phyloP scores from a whole-genome alignment of 2,329 filamentous ascomycete species.

The Colletotrichum liaoningense region DNA sequence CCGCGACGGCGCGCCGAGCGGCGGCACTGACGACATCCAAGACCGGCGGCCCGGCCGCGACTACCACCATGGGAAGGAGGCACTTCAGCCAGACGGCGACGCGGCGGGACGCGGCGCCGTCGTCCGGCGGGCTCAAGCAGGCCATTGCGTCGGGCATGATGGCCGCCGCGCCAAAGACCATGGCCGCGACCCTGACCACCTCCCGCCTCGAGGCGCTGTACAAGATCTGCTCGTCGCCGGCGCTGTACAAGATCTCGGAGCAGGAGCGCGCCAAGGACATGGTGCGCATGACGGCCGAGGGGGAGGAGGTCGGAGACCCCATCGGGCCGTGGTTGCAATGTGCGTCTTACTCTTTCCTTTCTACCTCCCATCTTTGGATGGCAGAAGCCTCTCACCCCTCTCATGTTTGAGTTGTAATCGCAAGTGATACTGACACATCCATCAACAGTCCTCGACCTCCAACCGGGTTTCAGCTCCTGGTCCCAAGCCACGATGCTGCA shows the following conservation, averaged over 20 bases:
- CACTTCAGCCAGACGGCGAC: constrained; percentile 50
- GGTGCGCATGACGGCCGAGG: constrained; percentile 78
- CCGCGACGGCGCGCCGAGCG: constrained; percentile 7
- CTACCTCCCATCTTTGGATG: background rate
- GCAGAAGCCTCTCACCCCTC: background rate
- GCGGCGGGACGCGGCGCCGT: constrained; percentile 33
- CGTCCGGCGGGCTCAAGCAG: constrained; percentile 21
- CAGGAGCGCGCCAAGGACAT: constrained; percentile 72
- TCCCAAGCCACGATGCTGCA: constrained; percentile 96
- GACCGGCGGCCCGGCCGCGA: background rate
- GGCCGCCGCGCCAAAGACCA: constrained; percentile 33
- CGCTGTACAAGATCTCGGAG: constrained; percentile 81
- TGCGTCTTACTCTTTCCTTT: constrained; percentile 52
- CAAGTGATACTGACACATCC: constrained; percentile 15
- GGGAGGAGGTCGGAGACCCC: constrained; percentile 84
- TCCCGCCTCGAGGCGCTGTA: constrained; percentile 72
- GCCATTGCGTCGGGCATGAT: constrained; percentile 27
- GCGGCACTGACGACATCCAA: constrained; percentile 5
- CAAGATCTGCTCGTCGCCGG: constrained; percentile 78
- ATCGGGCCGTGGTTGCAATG: constrained; percentile 85
- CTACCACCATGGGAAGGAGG: constrained; percentile 41
- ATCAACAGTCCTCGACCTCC: constrained; percentile 76
- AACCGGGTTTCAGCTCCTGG: constrained; percentile 94
- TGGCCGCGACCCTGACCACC: constrained; percentile 29
- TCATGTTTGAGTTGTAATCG: too few species aligned